phyloP scores from a whole-genome alignment of 2,329 filamentous ascomycete genomes.

The Aspergillus tubingensis region DNA sequence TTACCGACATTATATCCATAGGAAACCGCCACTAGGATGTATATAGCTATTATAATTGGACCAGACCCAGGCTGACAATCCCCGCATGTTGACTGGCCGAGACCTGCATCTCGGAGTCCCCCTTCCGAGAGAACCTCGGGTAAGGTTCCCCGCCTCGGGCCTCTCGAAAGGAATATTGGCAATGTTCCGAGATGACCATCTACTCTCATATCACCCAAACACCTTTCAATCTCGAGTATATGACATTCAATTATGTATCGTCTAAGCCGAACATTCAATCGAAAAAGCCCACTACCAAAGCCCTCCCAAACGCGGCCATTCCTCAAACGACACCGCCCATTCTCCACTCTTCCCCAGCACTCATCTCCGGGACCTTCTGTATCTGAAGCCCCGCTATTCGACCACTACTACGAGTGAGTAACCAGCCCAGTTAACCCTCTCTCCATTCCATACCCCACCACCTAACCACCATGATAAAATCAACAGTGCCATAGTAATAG shows the following conservation, averaged over 20 bases:
- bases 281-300: background rate
- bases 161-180: background rate
- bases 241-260: background rate
- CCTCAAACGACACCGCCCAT: background rate
- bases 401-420: background rate
- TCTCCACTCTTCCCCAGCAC: background rate
- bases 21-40: background rate
- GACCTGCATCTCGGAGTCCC: background rate
- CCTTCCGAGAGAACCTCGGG: background rate
- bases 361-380: background rate
- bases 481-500: slow-evolving; percentile 22
- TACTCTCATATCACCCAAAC: background rate
- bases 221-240: background rate
- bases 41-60: background rate
- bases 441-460: background rate
- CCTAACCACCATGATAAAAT: background rate
- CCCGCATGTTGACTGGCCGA: background rate
- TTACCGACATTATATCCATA: background rate
- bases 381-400: background rate
- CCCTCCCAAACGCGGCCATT: too few relatives aligned
- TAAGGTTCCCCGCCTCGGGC: background rate
- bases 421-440: background rate
- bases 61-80: background rate
- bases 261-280: background rate
- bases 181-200: background rate